Percentiles rank a stretch among this genome's conserved stretches.
Evolutionary conservation across 306 rosid species (phyloP).

Genomic region (Dalbergia oliveri): DNA sequence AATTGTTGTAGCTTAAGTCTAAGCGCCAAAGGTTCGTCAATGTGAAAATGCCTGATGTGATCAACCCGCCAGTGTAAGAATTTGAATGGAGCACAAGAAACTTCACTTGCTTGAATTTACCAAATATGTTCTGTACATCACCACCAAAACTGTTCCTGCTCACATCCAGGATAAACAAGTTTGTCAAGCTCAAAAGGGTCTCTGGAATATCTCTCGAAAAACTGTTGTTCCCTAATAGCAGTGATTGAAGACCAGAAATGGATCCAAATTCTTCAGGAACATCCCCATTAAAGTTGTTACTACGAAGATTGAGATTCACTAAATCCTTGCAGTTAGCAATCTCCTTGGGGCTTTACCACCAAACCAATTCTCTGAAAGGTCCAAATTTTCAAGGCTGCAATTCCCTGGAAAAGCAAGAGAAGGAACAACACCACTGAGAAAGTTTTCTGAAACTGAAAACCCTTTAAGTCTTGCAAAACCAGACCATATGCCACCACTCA

Average conservation of each 20-base stretch:
- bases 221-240: conserved; percentile 73
- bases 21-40: conserved; percentile 63
- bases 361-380: conserved; percentile 70
- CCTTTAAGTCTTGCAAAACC: conserved; percentile 64
- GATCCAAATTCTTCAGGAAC: conserved; percentile 73
- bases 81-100: conserved; percentile 70
- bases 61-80: conserved; percentile 66
- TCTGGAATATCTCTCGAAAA: conserved; percentile 72
- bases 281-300: conserved; percentile 63
- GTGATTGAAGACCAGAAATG: conserved; percentile 55
- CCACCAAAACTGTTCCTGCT: conserved; percentile 76
- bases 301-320: conserved; percentile 57
- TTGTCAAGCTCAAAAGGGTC: conserved; percentile 62
- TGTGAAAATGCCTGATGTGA: conserved; percentile 71
- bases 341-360: conserved; percentile 61
- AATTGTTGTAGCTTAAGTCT: conserved; percentile 69
- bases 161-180: conserved; percentile 79
- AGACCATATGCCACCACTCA: conserved; percentile 67
- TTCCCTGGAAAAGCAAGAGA: conserved; percentile 53
- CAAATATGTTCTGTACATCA: conserved; percentile 71
- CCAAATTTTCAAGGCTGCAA: conserved; percentile 67
- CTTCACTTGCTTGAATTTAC: conserved; percentile 71
- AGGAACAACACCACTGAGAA: conserved; percentile 58
- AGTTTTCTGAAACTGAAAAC: conserved; percentile 76
- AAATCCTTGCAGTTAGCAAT: conserved; percentile 69